Base-by-base conservation (phyloP, 2,329 filamentous ascomycete genomes). In the Paraphaeosphaeria sporulosa region DNA sequence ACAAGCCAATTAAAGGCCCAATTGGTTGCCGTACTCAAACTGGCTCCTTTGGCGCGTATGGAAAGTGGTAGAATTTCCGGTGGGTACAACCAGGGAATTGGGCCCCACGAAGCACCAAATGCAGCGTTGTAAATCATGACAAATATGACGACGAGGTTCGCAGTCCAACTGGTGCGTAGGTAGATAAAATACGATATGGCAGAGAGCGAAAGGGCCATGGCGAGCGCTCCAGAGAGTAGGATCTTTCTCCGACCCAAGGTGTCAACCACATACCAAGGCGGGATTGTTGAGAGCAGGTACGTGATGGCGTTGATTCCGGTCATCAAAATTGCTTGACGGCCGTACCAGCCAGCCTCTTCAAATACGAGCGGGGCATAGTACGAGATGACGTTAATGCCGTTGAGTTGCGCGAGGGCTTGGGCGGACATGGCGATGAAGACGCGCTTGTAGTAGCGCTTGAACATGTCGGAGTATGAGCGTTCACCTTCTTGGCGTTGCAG, bases 1-100 rank as follows among this genome's bases (percentile, higher is more conserved):
- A 98, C 95, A 27, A 98, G 83, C 91, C 93, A 99, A 80, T 99
- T 99, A 80, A 95, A 97, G 1, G 94, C 93, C 95, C 95, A 99
- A 76, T 99, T 99, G 34, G 94, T 90, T 19, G 95, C 95, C 1
- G 95, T 98, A 62, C 94, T 97, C 76, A 99, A 80, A 85, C 93
- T 97, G 56, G 95, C 94, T 62, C 95, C 95, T 84, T 98, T 98
- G 61, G 94, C 96, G 71, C 95, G 90, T 75, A 98, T 97, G 82
- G 93, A 97, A 62, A 99, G 84, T 4, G 95, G 95, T 46, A 99
- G 84, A 80, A 99, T 99, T 84, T 99, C 95, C n/a, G 95, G 95
- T 15, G 95, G 95, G 77, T 98, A 98, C 17, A 99, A 83, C 95
- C 95, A 99, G 9, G 95, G 95, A 63, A 99, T 96, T 1, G 95